Percentiles rank a stretch among this genome's conserved stretches.
These are phyloP conservation scores for Trametes meyenii DNA, from an alignment of 768 basidiomycete species.

Conservation along the genomic window DNA sequence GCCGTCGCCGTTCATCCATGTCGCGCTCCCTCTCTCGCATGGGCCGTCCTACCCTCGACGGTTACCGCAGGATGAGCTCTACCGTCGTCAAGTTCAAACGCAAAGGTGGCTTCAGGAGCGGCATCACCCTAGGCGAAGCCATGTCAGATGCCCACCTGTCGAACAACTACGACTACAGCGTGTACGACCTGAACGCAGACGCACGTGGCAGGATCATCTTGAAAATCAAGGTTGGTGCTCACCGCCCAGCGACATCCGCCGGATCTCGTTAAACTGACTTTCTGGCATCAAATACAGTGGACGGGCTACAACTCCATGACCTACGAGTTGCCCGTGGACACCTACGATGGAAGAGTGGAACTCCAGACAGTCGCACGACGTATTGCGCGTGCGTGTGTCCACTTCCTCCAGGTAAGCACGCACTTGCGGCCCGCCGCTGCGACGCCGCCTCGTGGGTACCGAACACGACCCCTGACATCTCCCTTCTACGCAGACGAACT, in stretches of 20 bases:
- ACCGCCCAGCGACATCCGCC: background rate
- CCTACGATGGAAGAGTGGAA: constrained; percentile 64
- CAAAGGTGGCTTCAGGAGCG: constrained; percentile 65
- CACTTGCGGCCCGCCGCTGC: background rate
- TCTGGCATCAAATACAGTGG: constrained; percentile 50
- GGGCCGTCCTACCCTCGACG: constrained; percentile 33
- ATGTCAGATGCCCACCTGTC: constrained; percentile 65
- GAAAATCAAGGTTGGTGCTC: constrained; percentile 56
- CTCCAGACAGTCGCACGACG: constrained; percentile 69
- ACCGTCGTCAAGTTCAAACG: constrained; percentile 72
- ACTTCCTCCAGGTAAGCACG: constrained; percentile 66
- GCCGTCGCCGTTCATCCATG: constrained; percentile 48
- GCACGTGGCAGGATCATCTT: constrained; percentile 59
- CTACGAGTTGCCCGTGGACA: constrained; percentile 74
- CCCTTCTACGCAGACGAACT: constrained; percentile 53
- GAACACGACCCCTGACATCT: constrained; percentile 1
- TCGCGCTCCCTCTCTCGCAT: constrained; percentile 34
- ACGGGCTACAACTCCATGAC: constrained; percentile 69
- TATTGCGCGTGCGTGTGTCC: constrained; percentile 69
- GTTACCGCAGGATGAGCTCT: constrained; percentile 52
- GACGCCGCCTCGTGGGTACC: background rate
- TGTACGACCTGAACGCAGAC: constrained; percentile 70
- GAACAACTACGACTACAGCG: constrained; percentile 61
- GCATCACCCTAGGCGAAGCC: constrained; percentile 70
- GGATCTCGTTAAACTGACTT: constrained; percentile 9